Evolutionary conservation across 148 eudicot species (phyloP).

Genomic region (Diospyros kaki): DNA sequence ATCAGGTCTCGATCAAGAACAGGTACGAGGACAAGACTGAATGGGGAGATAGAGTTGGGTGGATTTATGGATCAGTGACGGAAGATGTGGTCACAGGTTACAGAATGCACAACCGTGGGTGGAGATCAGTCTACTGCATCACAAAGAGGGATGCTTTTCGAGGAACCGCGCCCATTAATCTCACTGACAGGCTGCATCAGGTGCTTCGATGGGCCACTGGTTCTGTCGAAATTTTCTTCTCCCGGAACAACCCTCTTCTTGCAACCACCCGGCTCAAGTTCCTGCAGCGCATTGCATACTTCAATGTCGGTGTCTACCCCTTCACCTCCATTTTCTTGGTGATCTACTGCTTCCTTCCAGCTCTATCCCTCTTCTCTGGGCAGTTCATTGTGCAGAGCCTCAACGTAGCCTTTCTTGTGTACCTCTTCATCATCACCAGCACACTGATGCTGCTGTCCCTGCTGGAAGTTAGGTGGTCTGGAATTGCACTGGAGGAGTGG

Average conservation of each 20-base stretch:
- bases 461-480: background rate
- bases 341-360: background rate
- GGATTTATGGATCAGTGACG: conserved; percentile 62
- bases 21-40: background rate
- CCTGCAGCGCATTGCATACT: background rate
- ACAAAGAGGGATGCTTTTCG: background rate
- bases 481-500: background rate
- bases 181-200: background rate
- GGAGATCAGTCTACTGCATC: background rate
- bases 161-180: background rate
- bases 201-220: background rate
- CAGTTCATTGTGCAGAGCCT: background rate
- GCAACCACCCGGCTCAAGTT: background rate
- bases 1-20: background rate
- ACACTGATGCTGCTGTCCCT: background rate
- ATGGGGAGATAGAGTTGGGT: background rate
- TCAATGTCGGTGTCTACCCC: background rate
- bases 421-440: background rate
- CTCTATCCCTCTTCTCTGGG: background rate
- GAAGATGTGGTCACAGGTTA: conserved; percentile 13
- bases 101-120: background rate
- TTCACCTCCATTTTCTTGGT: conserved; percentile 64
- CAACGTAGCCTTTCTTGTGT: background rate
- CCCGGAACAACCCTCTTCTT: background rate
- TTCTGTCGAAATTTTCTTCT: background rate